Evolutionary conservation across 1,284 basidiomycete species (phyloP).

Genomic region (Cryptococcus sp.): DNA sequence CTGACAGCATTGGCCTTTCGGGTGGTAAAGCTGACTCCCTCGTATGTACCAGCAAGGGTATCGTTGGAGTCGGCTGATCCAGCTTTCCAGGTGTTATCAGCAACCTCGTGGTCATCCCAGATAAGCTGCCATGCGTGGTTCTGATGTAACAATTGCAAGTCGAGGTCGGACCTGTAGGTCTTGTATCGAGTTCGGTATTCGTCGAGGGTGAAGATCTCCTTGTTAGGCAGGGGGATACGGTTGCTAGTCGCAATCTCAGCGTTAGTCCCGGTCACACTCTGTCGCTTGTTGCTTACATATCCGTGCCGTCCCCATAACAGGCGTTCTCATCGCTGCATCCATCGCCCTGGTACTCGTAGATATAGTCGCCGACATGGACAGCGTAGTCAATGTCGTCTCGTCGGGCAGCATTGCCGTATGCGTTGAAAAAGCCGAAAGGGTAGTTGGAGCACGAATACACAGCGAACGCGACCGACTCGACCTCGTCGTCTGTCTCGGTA

Average conservation of each 20-base stretch:
- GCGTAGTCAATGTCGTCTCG: constrained; percentile 61
- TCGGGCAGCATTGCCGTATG: constrained; percentile 64
- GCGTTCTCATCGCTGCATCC: constrained; percentile 30
- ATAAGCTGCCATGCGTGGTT: constrained; percentile 63
- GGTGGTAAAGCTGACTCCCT: constrained; percentile 22
- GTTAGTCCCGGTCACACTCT: background rate
- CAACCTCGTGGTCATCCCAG: constrained; percentile 67
- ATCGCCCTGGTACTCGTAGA: constrained; percentile 45
- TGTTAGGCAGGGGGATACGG: constrained; percentile 47
- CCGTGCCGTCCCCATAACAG: constrained; percentile 47
- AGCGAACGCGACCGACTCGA: constrained; percentile 12
- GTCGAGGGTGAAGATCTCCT: constrained; percentile 63
- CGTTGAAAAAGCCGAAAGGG: constrained; percentile 65
- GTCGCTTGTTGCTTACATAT: constrained; percentile 16
- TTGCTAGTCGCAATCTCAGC: constrained; percentile 22
- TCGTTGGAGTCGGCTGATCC: constrained; percentile 67
- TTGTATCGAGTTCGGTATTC: constrained; percentile 65
- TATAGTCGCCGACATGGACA: constrained; percentile 68
- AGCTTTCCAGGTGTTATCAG: constrained; percentile 65
- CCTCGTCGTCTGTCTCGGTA: constrained; percentile 14
- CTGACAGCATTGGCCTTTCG: constrained; percentile 64
- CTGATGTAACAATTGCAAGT: constrained; percentile 59
- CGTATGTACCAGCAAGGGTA: constrained; percentile 54
- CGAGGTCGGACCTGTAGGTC: constrained; percentile 63
- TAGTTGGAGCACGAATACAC: constrained; percentile 32